Evolutionary conservation across 2,329 filamentous ascomycete species (phyloP), one percentile per base, ranked within the genome.

Genomic region (Botrytis aclada): DNA sequence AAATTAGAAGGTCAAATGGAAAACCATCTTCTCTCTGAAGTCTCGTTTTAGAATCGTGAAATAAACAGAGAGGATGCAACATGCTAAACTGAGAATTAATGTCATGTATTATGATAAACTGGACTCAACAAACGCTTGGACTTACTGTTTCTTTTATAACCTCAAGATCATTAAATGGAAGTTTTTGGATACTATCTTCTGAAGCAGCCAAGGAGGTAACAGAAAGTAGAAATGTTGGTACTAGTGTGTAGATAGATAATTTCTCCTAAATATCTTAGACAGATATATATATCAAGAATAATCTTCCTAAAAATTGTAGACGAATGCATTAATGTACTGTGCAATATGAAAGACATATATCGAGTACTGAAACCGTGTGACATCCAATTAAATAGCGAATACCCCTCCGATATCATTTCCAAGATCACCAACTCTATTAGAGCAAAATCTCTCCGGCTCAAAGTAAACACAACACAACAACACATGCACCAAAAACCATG

Each of bases 71-170:
- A 29, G n/a, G 3, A 29, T 9, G 3, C 7, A 16, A n/a, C 25
- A n/a, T 25, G 45, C n/a, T n/a, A 16, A 6, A n/a, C 25, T 14
- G 25, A 51, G 10, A n/a, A 51, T 14, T 51, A n/a, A 6, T 51
- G 47, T 5, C 4, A 9, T 51, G 3, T 25, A 14, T 10, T 51
- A n/a, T n/a, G n/a, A n/a, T n/a, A 12, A 14, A n/a, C 9, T 14
- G 1, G n/a, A n/a, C 10, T 14, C 12, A 14, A 51, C 1, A 51
- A n/a, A n/a, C 2, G 18, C 10, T 1, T n/a, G 47, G 0, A 5
- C 5, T 51, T 51, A 14, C 9, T 51, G n/a, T 51, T 51, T 4
- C n/a, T 20, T 16, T 4, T 4, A n/a, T 51, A n/a, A 16, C 12
- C 25, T 16, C 12, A 16, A 6, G 47, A 25, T 51, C 12, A 25